Evolutionary conservation across 169 alveolate species (phyloP), one percentile per base, ranked within the genome.

Genomic region (Cryptosporidium sp.): DNA sequence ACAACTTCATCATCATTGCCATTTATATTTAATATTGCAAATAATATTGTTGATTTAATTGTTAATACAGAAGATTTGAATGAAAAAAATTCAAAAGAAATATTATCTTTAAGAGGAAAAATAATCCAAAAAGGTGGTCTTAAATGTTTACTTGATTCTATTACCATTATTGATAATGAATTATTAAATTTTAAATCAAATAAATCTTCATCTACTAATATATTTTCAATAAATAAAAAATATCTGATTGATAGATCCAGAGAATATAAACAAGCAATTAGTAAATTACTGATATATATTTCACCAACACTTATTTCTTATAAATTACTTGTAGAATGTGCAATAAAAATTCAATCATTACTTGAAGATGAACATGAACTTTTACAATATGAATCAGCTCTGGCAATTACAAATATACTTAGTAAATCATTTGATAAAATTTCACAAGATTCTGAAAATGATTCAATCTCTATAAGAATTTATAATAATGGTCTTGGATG

Each of bases 321-420:
- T 35, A 75, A 75, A 35, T 39, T 60, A 26, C 62, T 75, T 52
- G 39, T 39, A 7, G 71, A 53, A 75, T 53, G 72, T 53, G 70
- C 86, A 6, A 39, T 75, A 18, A 53, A 52, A 60, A 75, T 75
- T 12, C 86, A 75, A 45, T 35, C 86, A n/a, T 42, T 75, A 33
- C 42, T 75, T 10, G 72, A 75, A n/a, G 86, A 75, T 33, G 86
- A 75, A 12, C 86, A 75, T 60, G 86, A 75, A n/a, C 53, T 75
- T 35, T 44, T 75, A 53, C 86, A 75, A 75, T 75, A 75, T 56
- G 86, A 75, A 60, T 53, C 86, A 9, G 86, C 86, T n/a, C 62
- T 75, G 9, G 71, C 72, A 3, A 53, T 75, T 60, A 75, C 86
- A 8, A 75, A 75, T 60, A 75, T 75, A 23, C 62, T 75, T 8